Base-by-base conservation (phyloP, 2,329 filamentous ascomycete species). In the Lecanicillium sp. region DNA sequence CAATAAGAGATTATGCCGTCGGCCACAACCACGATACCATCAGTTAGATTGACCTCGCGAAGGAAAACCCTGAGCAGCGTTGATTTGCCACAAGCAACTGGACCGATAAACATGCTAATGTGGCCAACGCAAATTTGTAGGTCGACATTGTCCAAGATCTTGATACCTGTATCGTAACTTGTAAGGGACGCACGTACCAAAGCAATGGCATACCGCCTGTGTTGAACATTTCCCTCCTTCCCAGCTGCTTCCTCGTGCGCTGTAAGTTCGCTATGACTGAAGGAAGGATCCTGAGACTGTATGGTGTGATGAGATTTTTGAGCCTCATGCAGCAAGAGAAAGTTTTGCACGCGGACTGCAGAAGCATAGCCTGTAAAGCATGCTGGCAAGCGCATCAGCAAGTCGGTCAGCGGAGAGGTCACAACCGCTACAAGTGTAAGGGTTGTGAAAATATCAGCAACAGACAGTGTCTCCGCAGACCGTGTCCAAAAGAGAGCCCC, bases 11-110 rank as follows among this genome's bases (percentile, higher is more conserved):
- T 29, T 2, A n/a, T 6, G 39, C 35, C 13, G 34, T 31, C 18
- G 40, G 41, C 15, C 36, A 44, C 17, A 29, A 43, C 15, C 34
- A 46, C 18, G 35, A 22, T 17, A 4, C 47, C 38, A 10, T 31
- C 29, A 11, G 37, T 31, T 17, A 40, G 18, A n/a, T 28, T 31
- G 4, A 44, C 35, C 29, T 49, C 44, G 4, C 47, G 45, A 10
- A 46, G 34, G 13, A 49, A 41, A 4, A 41, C 42, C n/a, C 44
- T 47, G 5, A 47, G 38, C 2, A 49, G 37, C 2, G 44, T 39
- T 6, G 47, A 46, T 28, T 48, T 48, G 12, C 46, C 46, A 4
- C 39, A 39, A 1, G 42, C 46, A 6, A 43, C 38, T 9, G 33
- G 33, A 14, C 41, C 38, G 17, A 40, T 14, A 14, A 30, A 8